Base-by-base conservation (phyloP, 306 rosid genomes). In the Trichosanthes cucumerina region DNA sequence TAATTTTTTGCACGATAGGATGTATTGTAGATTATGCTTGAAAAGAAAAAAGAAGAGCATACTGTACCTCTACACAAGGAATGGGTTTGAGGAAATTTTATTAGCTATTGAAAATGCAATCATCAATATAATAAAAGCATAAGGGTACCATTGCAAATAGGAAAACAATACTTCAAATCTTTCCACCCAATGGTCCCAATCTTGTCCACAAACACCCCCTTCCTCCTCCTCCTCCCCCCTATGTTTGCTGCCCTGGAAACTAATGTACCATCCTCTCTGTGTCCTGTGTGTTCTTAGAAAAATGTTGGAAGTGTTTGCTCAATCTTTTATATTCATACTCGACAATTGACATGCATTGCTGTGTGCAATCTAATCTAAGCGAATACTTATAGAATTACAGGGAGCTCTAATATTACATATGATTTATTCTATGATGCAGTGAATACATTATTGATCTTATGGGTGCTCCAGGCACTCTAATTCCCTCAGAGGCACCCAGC, bases 401-500 rank as follows among this genome's bases (percentile, higher is more conserved):
- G 46, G 73, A 82, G 54, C 57, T 59, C 83, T 81, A 68, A 49
- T 78, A 53, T 49, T 75, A 77, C 76, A n/a, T 75, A 77, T 80
- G 66, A 78, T 85, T 84, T 84, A 39, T 83, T 84, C 72, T 33
- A 66, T 76, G 78, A 66, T 91, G 93, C 93, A 96, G 99, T 87
- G 99, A 96, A 86, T 95, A 91, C 84, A 95, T 95, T 60, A 86
- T 95, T 78, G 99, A 95, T 87, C 85, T 95, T 84, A 95, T 95
- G 99, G 99, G 99, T 81, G 97, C 99, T 80, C 99, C 99, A 70
- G 99, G 99, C 52, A 80, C 97, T 28, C 92, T 92, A 69, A 95
- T 95, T 84, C 99, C 99, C 75, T 91, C 97, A 12, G 98, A 95
- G 84, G 93, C 89, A 34, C 97, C 97, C 50, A 92, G 96, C 80